Base-by-base conservation (phyloP, 345 rosid genomes). In the Euphorbia peplus region DNA sequence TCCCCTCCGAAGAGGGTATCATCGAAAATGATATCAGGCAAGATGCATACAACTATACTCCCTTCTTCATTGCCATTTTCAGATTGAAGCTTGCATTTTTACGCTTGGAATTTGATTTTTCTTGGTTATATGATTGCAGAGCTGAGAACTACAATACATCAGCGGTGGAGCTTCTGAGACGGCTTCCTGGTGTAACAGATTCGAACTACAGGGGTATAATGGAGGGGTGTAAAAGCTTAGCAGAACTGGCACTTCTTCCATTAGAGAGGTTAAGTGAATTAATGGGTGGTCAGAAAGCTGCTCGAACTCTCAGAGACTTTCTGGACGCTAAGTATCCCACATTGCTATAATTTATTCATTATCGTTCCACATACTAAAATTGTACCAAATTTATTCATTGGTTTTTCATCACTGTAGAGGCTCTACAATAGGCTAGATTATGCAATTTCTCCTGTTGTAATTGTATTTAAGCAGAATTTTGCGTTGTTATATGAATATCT, bases 261-360 rank as follows among this genome's bases (percentile, higher is more conserved):
- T 57, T 79, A 2, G 96, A 90, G 69, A 74, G 62, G 77, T 71
- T 95, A 70, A 87, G 86, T 47, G 90, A 83, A 73, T 65, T 95
- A 60, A 91, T 95, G 96, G 95, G 99, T 51, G 89, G 98, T 55
- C 90, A 81, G 69, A 91, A 91, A 79, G 92, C 83, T 67, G 96
- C 99, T 35, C 83, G 78, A 64, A 88, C 85, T 63, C 89, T 91
- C 21, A 73, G 92, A 79, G 97, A 91, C 68, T 91, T 91, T 80
- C 88, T 95, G 0, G 95, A 90, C 71, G 98, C 93, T 0, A 95
- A 95, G 85, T 95, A 91, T 75, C 99, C 98, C 24, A 88, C 95
- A 35, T 83, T 91, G 81, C 84, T 86, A 29, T 91, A 72, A 74
- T 32, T 5, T 1, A 19, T 58, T 8, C 28, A 6, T 57, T 46